phyloP scores from a whole-genome alignment of 78 protist species.

The Cyanophora paradoxa region DNA sequence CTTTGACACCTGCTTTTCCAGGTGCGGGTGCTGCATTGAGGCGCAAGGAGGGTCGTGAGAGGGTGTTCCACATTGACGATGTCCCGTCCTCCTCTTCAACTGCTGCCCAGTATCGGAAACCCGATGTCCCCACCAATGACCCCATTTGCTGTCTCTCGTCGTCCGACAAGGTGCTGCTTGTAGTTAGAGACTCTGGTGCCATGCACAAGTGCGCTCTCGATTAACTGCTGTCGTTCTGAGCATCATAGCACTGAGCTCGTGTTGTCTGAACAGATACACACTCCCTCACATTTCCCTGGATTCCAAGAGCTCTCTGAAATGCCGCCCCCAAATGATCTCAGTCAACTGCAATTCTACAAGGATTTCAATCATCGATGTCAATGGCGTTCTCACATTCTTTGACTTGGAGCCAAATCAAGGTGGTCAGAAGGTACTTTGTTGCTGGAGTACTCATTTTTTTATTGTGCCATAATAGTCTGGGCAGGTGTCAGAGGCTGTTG shows the following conservation, averaged over 20 bases:
- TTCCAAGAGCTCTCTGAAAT: background rate
- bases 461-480: too few relatives aligned
- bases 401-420: constrained; percentile 22
- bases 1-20: too few relatives aligned
- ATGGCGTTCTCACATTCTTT: constrained; percentile 35
- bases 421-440: too few relatives aligned
- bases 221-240: background rate
- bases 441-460: too few relatives aligned
- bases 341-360: constrained; percentile 54
- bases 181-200: constrained; percentile 53
- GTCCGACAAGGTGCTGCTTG: constrained; percentile 1
- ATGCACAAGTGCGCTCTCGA: constrained; percentile 14
- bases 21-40: background rate
- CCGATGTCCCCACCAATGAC: constrained; percentile 6
- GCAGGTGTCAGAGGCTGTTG: too few relatives aligned
- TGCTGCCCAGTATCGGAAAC: background rate
- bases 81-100: background rate
- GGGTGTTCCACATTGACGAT: constrained; percentile 55
- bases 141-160: constrained; percentile 13
- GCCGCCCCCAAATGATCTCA: constrained; percentile 35
- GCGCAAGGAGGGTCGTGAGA: constrained; percentile 21
- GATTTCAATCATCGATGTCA: constrained; percentile 52
- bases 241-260: background rate
- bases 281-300: constrained; percentile 38
- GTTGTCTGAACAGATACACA: constrained; percentile 5